Base-by-base conservation (phyloP, 1,284 basidiomycete species). In the Pulveroboletus sp. region DNA sequence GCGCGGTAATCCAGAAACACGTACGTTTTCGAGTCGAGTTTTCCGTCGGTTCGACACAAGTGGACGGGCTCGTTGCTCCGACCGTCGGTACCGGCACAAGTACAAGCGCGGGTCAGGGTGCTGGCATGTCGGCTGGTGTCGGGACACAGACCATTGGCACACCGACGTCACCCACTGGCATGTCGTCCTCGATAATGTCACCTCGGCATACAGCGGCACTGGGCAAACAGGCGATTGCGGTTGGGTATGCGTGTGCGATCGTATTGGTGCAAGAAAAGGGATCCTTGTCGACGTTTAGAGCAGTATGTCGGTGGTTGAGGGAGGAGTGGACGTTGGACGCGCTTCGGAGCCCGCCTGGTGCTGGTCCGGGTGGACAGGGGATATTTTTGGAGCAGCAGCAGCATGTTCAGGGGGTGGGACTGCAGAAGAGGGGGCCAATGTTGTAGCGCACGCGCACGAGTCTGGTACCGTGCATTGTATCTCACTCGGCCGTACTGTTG, bases 221-320 rank as follows among this genome's bases (percentile, higher is more conserved):
- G 56, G 57, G 52, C 5, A 67, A 56, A 52, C 62, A 62, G 33
- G 52, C 55, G 36, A 58, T 60, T 50, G 57, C 48, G 26, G 42
- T 43, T 5, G 62, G 64, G 10, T 71, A 68, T n/a, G 52, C 65
- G 24, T 75, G 73, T 52, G 80, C 78, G 29, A 80, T 92, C 60
- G 83, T 86, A 43, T 78, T 96, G 68, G 80, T 91, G 24, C 89
- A 94, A 64, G 94, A 96, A 78, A 96, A 94, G 74, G 94, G 94
- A 17, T 89, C 92, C 5, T 77, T 89, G 66, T 86, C 89, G 59
- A 88, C 89, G 49, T 94, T 96, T 77, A 86, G 86, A 71, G 76
- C 80, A 14, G 78, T 94, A 20, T 91, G 88, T 76, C 82, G 83
- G 65, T 80, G 81, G 60, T 71, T 96, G 65, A 82, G 87, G 65